Evolutionary conservation across 805 yeast species (phyloP), one percentile per base, ranked within the genome.

Genomic region (Kuraishia ogatae): DNA sequence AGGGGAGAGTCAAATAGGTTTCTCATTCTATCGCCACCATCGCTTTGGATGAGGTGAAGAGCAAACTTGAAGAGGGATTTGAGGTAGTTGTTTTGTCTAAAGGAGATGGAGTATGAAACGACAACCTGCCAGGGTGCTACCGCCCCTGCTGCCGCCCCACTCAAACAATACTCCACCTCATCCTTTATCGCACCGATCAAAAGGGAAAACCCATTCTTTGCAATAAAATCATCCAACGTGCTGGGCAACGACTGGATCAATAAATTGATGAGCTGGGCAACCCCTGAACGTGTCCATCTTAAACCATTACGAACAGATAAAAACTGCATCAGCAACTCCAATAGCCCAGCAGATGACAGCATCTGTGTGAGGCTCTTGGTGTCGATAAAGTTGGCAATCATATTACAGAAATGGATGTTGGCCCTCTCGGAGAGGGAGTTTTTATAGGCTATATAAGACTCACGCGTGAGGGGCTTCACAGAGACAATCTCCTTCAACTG

Each of bases 1-100:
- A 93, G 71, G 0, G 91, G 84, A 0, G 97, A 88, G 63, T 93
- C 98, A 62, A 89, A 88, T 47, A 93, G 68, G 59, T 89, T 89
- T 66, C 97, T 80, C 63, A 90, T 80, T 56, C 94, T 76, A 64
- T 91, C 97, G 48, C 96, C 94, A 3, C 86, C 80, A 53, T 89
- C 90, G n/a, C 84, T 77, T 55, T 81, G 81, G 48, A 92, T 75
- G 50, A 91, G 68, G 58, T 83, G 79, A 22, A 81, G 68, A 0
- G 85, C 83, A 24, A 91, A 76, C 58, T 83, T 87, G 60, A 90
- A 68, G 52, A 87, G 66, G 48, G 83, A 77, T 58, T 81, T 73
- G n/a, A 84, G 70, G 57, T 79, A 74, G 48, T 81, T 77, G 8
- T 84, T 80, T 62, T 87, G 90, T 57, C 83, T 73, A 59, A 79